Conservation (phyloP, 169 alveolate genomes). For the Plasmodium chabaudi region DNA sequence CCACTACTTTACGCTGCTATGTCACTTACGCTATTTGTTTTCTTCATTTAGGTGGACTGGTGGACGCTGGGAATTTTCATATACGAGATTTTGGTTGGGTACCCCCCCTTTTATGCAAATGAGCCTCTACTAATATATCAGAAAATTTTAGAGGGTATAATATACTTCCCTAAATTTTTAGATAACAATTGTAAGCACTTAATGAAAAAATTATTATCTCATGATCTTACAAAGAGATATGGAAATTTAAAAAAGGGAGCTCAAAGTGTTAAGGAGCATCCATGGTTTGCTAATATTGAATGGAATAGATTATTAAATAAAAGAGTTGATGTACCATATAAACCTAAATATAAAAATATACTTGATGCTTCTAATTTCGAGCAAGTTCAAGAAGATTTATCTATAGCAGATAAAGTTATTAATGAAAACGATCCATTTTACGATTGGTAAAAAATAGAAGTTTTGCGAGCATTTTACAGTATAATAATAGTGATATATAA, state of each 20-base stretch:
- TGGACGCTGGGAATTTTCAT: constrained; percentile 98
- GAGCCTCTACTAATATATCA: constrained; percentile 98
- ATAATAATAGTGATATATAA: too few relatives aligned
- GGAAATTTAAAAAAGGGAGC: constrained; percentile 97
- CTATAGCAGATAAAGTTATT: constrained; percentile 65
- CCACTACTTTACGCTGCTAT: background rate
- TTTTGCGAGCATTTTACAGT: background rate
- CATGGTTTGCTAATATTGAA: constrained; percentile 90
- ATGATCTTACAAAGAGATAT: constrained; percentile 95
- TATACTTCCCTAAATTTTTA: constrained; percentile 94
- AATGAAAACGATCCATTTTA: constrained; percentile 69
- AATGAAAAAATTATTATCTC: constrained; percentile 93
- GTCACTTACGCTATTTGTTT: too few relatives aligned
- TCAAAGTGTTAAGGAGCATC: constrained; percentile 92
- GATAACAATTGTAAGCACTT: constrained; percentile 92
- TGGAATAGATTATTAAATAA: constrained; percentile 86
- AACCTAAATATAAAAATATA: constrained; percentile 83
- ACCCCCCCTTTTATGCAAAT: constrained; percentile 98
- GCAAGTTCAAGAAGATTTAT: constrained; percentile 63
- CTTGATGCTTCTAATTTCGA: constrained; percentile 81
- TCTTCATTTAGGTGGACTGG: constrained; percentile 94
- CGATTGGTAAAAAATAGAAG: constrained; percentile 28
- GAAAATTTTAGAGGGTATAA: constrained; percentile 96
- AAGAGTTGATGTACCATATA: constrained; percentile 89
- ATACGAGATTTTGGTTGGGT: constrained; percentile 98